Percentiles rank a stretch among this genome's conserved stretches.
These are phyloP conservation scores for Viola pubescens DNA, from an alignment of 441 rosid species.

Conservation along the genomic window DNA sequence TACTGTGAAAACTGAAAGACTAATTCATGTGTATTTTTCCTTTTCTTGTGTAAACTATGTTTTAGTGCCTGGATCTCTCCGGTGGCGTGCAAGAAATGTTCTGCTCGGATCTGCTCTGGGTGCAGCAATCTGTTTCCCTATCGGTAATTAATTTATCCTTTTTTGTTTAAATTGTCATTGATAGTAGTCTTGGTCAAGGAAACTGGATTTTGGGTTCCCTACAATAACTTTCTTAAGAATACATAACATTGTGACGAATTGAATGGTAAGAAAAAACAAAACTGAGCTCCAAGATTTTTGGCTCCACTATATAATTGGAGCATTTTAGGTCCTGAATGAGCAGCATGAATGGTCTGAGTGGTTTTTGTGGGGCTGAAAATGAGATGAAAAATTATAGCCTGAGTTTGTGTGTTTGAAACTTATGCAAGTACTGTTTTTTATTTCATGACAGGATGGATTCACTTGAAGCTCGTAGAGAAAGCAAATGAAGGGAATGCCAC, in stretches of 20 bases:
- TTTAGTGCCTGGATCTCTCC: slow-evolving; percentile 83
- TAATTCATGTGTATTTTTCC: background rate
- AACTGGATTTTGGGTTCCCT: no score
- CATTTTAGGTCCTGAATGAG: background rate
- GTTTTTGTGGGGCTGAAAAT: background rate
- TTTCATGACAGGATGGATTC: slow-evolving; percentile 64
- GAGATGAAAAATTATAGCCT: background rate
- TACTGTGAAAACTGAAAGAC: background rate
- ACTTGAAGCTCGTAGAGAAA: slow-evolving; percentile 76
- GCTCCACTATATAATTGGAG: background rate
- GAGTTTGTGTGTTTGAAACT: slow-evolving; percentile 3
- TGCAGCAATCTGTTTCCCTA: slow-evolving; percentile 78
- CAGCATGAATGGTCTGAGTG: background rate
- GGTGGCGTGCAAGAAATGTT: slow-evolving; percentile 86
- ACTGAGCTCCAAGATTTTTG: background rate
- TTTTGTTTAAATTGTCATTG: background rate
- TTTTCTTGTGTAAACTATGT: slow-evolving; percentile 8
- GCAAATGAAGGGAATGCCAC: slow-evolving; percentile 54
- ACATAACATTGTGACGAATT: background rate
- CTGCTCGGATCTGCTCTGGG: slow-evolving; percentile 77
- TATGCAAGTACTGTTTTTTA: slow-evolving; percentile 8
- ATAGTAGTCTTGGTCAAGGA: background rate
- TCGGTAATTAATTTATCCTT: slow-evolving; percentile 41
- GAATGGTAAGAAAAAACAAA: background rate
- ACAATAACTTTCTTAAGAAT: no score